Evolutionary conservation across 345 rosid species (phyloP), one percentile per base, ranked within the genome.

Genomic region (Citrus sp.): DNA sequence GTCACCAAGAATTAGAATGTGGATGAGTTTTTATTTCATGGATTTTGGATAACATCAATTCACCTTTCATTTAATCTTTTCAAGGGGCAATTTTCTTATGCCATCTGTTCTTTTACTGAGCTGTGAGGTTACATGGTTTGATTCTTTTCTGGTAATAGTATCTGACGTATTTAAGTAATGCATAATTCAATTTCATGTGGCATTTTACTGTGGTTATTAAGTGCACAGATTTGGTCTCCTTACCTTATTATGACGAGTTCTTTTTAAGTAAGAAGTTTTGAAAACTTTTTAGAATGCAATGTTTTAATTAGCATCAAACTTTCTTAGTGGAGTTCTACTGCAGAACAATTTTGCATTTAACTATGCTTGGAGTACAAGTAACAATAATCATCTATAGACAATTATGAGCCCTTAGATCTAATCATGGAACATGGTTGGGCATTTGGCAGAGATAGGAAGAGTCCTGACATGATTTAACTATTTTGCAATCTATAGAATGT

Each of bases 21-120:
- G 83, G 83, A 81, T 82, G 85, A 80, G 80, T 73, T 84, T 83
- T 86, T 67, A 63, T 77, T 79, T 84, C 28, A 56, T 72, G 80
- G 78, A 79, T 64, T 70, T 73, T 49, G 73, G 78, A 61, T 73
- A 70, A 71, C 75, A 72, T 71, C 81, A 59, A 46, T 66, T 77
- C 61, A 22, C 40, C 76, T 67, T 70, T 65, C 61, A 72, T 66
- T 75, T 56, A 77, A 68, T 80, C 67, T 77, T 80, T 34, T 76
- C 75, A 54, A 69, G 63, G 71, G 77, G 76, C 67, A 61, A 77
- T 67, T 67, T 77, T 49, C 70, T 66, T 79, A 59, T 34, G 4
- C 56, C 77, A 18, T 27, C 34, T 67, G 21, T 55, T 51, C 59
- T 51, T 83, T 61, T 74, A 77, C 74, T 66, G 75, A 75, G 70